phyloP scores from a whole-genome alignment of 2,329 filamentous ascomycete genomes.

The Hymenoscyphus linearis region DNA sequence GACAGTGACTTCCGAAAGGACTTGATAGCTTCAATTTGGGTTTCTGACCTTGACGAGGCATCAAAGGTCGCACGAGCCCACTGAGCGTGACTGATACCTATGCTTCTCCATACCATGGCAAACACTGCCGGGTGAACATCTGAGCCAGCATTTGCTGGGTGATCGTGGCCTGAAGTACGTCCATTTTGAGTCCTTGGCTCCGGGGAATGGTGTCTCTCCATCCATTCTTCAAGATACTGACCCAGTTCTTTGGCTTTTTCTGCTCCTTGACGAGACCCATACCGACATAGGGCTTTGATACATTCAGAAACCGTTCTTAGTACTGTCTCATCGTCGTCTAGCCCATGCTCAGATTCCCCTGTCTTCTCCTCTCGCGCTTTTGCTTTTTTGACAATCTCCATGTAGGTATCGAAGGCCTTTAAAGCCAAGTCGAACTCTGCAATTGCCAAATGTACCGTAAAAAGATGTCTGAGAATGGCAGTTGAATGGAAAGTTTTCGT shows the following conservation, averaged over 20 bases:
- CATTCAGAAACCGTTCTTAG: constrained; percentile 75
- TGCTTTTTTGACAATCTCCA: constrained; percentile 79
- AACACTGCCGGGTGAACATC: constrained; percentile 55
- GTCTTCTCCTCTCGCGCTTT: constrained; percentile 80
- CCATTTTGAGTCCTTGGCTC: constrained; percentile 16
- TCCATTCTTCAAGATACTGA: constrained; percentile 66
- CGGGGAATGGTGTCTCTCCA: constrained; percentile 50
- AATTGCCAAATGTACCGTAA: constrained; percentile 78
- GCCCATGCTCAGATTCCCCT: constrained; percentile 60
- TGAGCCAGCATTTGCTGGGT: constrained; percentile 16
- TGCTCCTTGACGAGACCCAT: constrained; percentile 67
- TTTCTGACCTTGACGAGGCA: constrained; percentile 61
- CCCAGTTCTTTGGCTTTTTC: constrained; percentile 73
- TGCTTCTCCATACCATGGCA: constrained; percentile 72
- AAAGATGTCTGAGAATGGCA: constrained; percentile 76
- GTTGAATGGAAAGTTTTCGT: constrained; percentile 96
- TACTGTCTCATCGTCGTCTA: constrained; percentile 75
- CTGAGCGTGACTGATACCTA: constrained; percentile 79
- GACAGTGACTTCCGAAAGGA: constrained; percentile 69
- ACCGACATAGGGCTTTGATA: constrained; percentile 75
- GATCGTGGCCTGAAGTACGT: constrained; percentile 17
- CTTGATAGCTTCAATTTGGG: constrained; percentile 72
- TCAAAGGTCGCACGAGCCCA: constrained; percentile 83
- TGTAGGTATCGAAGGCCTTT: constrained; percentile 86
- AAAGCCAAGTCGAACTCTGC: constrained; percentile 90